These are phyloP conservation scores for Scheffersomyces cryptocercus DNA, from an alignment of 1,139 yeast genomes.

Conservation along the genomic window DNA sequence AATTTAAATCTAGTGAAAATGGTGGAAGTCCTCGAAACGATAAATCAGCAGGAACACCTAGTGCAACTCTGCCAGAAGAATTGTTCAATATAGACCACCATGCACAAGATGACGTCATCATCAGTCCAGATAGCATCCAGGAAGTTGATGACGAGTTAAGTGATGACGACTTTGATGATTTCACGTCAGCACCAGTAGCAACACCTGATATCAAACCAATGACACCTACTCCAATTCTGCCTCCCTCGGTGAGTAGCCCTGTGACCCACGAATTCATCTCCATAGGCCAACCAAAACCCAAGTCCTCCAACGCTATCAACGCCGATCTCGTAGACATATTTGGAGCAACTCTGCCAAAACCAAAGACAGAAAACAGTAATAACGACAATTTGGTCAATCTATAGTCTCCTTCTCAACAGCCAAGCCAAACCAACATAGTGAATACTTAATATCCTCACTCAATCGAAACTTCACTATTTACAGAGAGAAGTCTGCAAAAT, in stretches of 20 bases:
- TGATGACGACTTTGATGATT: conserved; percentile 14
- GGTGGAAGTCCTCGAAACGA: too few relatives aligned
- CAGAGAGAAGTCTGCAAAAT: too few relatives aligned
- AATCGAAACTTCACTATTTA: too few relatives aligned
- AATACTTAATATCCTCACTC: too few relatives aligned
- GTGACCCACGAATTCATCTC: conserved; percentile 2
- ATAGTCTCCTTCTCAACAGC: conserved; percentile 1
- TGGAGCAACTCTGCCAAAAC: conserved; percentile 13
- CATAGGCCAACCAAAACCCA: neutral
- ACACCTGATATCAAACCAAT: neutral
- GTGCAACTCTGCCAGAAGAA: too few relatives aligned
- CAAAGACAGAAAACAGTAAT: conserved; percentile 1
- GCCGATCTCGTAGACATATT: conserved; percentile 4
- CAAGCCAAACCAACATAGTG: too few relatives aligned
- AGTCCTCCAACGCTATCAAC: neutral
- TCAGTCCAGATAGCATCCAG: too few relatives aligned
- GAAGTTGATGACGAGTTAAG: conserved; percentile 1
- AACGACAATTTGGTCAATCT: conserved; percentile 8
- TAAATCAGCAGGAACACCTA: too few relatives aligned
- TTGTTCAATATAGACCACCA: too few relatives aligned
- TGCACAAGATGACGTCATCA: too few relatives aligned
- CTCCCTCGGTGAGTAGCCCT: conserved; percentile 1
- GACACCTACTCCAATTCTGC: neutral
- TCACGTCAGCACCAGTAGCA: conserved; percentile 8
- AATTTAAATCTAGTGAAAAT: too few relatives aligned